phyloP scores from a whole-genome alignment of 2,329 filamentous ascomycete species.

The Aspergillus latus region DNA sequence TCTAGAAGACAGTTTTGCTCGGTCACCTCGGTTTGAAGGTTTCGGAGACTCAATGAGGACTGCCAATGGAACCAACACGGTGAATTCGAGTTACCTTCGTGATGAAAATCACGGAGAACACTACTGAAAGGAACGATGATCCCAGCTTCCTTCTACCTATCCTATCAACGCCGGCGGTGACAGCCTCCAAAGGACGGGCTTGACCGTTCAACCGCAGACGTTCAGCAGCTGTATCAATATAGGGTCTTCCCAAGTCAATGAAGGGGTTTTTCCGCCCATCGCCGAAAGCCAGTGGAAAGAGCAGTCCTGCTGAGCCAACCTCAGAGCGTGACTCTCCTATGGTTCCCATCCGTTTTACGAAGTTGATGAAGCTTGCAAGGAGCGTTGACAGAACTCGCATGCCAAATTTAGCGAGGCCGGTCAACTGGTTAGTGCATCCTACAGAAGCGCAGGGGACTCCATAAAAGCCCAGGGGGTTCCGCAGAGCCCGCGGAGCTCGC shows the following conservation, averaged over 20 bases:
- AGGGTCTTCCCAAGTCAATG: constrained; percentile 15
- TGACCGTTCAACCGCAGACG: constrained; percentile 16
- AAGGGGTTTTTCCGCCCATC: constrained; percentile 9
- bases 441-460: constrained; percentile 2
- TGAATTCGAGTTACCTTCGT: constrained; percentile 1
- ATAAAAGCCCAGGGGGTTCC: constrained; percentile 1
- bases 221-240: constrained; percentile 17
- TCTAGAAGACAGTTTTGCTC: constrained; percentile 16
- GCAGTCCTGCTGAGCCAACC: constrained; percentile 1
- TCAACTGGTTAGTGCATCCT: background rate
- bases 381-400: constrained; percentile 10
- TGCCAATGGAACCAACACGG: background rate
- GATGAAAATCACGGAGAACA: constrained; percentile 4
- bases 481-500: constrained; percentile 8
- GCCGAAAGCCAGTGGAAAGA: constrained; percentile 6
- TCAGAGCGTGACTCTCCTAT: constrained; percentile 13
- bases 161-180: constrained; percentile 11
- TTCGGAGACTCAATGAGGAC: constrained; percentile 14
- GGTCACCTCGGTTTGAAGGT: constrained; percentile 24
- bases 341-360: constrained; percentile 36
- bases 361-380: constrained; percentile 25
- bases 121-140: background rate
- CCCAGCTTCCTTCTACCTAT: constrained; percentile 8
- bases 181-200: constrained; percentile 1
- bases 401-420: constrained; percentile 3